Evolutionary conservation across 2,329 filamentous ascomycete species (phyloP), one percentile per base, ranked within the genome.

Genomic region (Trichoderma asperellum): DNA sequence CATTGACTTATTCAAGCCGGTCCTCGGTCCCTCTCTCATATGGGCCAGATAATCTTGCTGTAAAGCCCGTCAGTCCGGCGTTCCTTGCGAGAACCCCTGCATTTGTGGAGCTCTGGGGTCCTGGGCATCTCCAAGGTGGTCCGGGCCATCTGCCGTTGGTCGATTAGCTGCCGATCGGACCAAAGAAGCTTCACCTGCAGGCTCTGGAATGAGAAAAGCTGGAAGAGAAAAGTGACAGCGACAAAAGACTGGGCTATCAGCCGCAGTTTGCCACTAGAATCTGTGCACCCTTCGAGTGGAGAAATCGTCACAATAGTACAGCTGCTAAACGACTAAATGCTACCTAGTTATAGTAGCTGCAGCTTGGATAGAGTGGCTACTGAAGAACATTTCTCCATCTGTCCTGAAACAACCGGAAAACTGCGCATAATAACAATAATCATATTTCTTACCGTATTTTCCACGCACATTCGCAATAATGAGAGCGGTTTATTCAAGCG

Each of bases 151-250:
- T 68, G 49, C 67, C 52, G 52, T 64, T 64, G 37, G 67, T 10
- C 67, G 55, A 60, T 55, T 69, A 52, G 67, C 52, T 29, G 67
- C 66, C 61, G 58, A 57, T 68, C 66, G 14, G 35, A 16, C 35
- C 21, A 56, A 49, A 60, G 16, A 61, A 60, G 65, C 65, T 68
- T 61, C 43, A 60, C 32, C 35, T 56, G 52, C 34, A 37, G n/a
- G 32, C 43, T 49, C 29, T 49, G 27, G n/a, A 55, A 56, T 27
- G 18, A n/a, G 24, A 21, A 49, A 24, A 49, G n/a, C 12, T 56
- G 37, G 21, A 52, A 56, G n/a, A 49, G 18, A 65, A 27, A 10
- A 40, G n/a, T 11, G 21, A 16, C 21, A 64, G n/a, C 4, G n/a
- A 49, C 53, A 37, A 40, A 24, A 57, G n/a, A 24, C 24, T 57